Evolutionary conservation across 2,329 filamentous ascomycete species (phyloP).

Genomic region (Hymenotorrendiella dingleyae): DNA sequence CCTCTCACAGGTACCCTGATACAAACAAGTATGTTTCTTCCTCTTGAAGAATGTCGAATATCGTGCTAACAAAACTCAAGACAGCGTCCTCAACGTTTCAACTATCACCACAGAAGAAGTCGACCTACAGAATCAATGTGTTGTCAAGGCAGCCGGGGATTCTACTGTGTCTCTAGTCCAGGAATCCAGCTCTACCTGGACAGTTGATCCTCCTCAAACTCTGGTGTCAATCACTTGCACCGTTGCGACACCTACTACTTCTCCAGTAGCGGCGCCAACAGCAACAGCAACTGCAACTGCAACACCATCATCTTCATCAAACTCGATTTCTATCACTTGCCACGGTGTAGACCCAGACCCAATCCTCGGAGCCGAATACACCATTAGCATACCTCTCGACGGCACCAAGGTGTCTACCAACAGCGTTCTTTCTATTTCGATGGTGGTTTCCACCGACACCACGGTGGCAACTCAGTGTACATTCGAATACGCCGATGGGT

Average conservation of each 20-base stretch:
- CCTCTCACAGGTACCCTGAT: slow-evolving; percentile 16
- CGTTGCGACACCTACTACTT: not conserved
- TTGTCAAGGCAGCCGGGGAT: slow-evolving; percentile 22
- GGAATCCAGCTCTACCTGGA: slow-evolving; percentile 18
- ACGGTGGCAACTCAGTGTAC: slow-evolving; percentile 16
- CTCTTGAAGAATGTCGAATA: not conserved
- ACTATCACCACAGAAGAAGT: slow-evolving; percentile 13
- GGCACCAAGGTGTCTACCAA: slow-evolving; percentile 17
- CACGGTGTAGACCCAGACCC: slow-evolving; percentile 23
- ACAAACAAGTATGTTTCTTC: slow-evolving; percentile 11
- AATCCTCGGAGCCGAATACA: slow-evolving; percentile 18
- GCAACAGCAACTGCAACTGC: too few species aligned
- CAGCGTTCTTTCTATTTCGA: slow-evolving; percentile 24
- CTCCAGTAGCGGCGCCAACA: too few species aligned
- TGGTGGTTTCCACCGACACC: slow-evolving; percentile 15
- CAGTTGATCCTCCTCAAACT: slow-evolving; percentile 24
- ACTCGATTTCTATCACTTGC: too few species aligned
- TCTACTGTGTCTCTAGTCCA: slow-evolving; percentile 20
- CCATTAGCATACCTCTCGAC: slow-evolving; percentile 20
- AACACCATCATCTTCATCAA: slow-evolving; percentile 18
- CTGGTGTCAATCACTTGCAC: slow-evolving; percentile 20
- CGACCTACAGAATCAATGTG: slow-evolving; percentile 17
- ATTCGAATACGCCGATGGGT: slow-evolving; percentile 16
- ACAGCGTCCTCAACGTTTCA: slow-evolving; percentile 23
- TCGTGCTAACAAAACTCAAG: slow-evolving; percentile 7